Percentiles rank a stretch among this genome's conserved stretches.
phyloP scores from a whole-genome alignment of 2,329 filamentous ascomycete genomes.

The Fusarium scirpi region DNA sequence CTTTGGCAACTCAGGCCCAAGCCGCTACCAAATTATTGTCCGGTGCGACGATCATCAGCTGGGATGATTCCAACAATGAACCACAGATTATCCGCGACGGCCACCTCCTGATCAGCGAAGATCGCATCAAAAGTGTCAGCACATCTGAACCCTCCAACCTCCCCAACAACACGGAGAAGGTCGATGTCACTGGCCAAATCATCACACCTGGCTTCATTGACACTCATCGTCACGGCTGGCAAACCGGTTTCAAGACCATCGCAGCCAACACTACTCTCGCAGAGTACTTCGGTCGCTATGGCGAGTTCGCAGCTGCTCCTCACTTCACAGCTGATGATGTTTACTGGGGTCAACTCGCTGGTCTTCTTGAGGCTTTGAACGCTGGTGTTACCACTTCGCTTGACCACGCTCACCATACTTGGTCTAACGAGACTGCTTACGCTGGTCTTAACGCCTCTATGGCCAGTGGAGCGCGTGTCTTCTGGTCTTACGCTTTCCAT shows the following conservation, averaged over 20 bases:
- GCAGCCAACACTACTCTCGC: constrained; percentile 62
- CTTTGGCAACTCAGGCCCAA: not conserved
- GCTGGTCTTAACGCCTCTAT: constrained; percentile 61
- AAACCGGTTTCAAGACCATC: constrained; percentile 66
- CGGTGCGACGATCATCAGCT: constrained; percentile 30
- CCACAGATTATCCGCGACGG: constrained; percentile 12
- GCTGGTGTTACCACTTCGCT: constrained; percentile 65
- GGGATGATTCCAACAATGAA: constrained; percentile 16
- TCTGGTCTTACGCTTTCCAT: constrained; percentile 60
- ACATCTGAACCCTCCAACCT: constrained; percentile 14
- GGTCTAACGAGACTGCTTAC: constrained; percentile 55
- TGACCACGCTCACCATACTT: constrained; percentile 65
- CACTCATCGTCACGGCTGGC: constrained; percentile 68
- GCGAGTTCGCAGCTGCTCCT: constrained; percentile 49
- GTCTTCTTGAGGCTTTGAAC: constrained; percentile 63
- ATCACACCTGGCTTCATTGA: constrained; percentile 68
- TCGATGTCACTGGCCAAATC: constrained; percentile 65
- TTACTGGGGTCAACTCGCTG: constrained; percentile 60
- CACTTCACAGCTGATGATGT: constrained; percentile 58
- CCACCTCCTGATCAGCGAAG: constrained; percentile 2
- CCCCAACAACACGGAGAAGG: constrained; percentile 49
- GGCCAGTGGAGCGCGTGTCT: constrained; percentile 62
- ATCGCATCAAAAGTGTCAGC: constrained; percentile 13
- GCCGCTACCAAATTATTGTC: constrained; percentile 13
- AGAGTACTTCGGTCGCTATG: constrained; percentile 60